Evolutionary conservation across 2,329 filamentous ascomycete genomes (phyloP).

Genomic region (Aspergillus sp.): DNA sequence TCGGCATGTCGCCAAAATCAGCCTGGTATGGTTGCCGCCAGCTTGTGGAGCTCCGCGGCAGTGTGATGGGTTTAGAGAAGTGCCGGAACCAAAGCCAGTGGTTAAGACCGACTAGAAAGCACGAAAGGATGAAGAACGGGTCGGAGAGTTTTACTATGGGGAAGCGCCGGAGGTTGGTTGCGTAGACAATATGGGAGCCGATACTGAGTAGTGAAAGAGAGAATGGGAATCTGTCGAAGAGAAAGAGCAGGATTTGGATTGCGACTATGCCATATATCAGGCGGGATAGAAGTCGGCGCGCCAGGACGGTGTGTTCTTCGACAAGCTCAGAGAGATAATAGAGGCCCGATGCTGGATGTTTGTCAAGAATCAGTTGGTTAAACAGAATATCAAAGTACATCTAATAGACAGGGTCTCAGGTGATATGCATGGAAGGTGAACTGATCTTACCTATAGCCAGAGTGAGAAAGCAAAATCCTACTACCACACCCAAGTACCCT

Average conservation of each 20-base stretch:
- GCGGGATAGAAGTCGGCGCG: conserved; percentile 79
- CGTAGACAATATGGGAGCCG: conserved; percentile 78
- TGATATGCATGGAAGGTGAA: not conserved
- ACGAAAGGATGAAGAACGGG: conserved; percentile 81
- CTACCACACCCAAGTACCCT: conserved; percentile 80
- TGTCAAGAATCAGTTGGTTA: conserved; percentile 6
- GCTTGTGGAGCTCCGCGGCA: conserved; percentile 26
- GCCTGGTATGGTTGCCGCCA: conserved; percentile 41
- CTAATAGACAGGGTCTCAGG: not conserved
- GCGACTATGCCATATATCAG: conserved; percentile 81
- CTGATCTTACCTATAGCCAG: conserved; percentile 72
- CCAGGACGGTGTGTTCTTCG: conserved; percentile 92
- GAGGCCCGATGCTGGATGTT: conserved; percentile 75
- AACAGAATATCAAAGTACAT: not conserved
- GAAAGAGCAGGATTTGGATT: conserved; percentile 70
- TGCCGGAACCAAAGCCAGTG: conserved; percentile 96
- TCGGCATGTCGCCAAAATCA: conserved; percentile 60
- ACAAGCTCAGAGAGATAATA: conserved; percentile 98
- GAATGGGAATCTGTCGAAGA: conserved; percentile 85
- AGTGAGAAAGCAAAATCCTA: conserved; percentile 92
- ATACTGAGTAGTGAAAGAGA: conserved; percentile 72
- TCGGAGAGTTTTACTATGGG: conserved; percentile 82
- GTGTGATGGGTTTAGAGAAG: conserved; percentile 68
- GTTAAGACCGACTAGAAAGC: conserved; percentile 80
- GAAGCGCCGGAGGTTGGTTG: conserved; percentile 77